Evolutionary conservation across 225 moss, liverwort and hornwort species (phyloP), one percentile per base, ranked within the genome.

Genomic region (Antitrichia curtipendula): DNA sequence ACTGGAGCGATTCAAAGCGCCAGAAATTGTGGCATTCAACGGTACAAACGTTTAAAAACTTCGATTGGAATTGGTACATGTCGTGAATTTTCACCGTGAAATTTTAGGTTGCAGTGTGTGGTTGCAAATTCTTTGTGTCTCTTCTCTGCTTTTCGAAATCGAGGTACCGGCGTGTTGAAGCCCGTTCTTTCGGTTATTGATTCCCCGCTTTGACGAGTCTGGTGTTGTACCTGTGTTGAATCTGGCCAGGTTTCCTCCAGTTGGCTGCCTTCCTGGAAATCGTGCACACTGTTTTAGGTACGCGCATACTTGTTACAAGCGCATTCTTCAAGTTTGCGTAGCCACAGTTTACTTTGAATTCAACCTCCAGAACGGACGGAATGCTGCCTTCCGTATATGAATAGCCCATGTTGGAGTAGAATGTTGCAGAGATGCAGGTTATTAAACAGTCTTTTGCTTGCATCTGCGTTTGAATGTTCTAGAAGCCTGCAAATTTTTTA

Each of bases 281-380:
- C 81, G 69, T 97, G 24, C 97, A 97, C 88, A 91, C 95, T 72
- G 89, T 87, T 80, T 80, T 97, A 40, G 96, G 96, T 96, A 92
- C 68, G 78, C 85, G 22, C 72, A 63, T 82, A 78, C 72, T 83
- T 89, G 79, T 47, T n/a, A 62, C 49, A 12, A 13, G 4, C 50
- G 16, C 54, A 8, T 43, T 66, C 71, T 59, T 64, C 66, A 87
- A 61, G 58, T 80, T 57, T 60, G 23, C 62, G 16, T 57, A 63
- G 63, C 47, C 70, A 41, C 84, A 73, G 24, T 36, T 85, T 81
- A 77, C 38, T 78, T 56, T 53, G 31, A 57, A 74, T 70, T 40
- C 25, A 17, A 52, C 27, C 12, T 20, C 14, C 13, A 38, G 40
- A 88, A 82, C 12, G 70, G n/a, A 68, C 9, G 63, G n/a, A 68